These are phyloP conservation scores for Discostella stelligeroides DNA, from an alignment of 108 stramenopile species.

Conservation along the genomic window DNA sequence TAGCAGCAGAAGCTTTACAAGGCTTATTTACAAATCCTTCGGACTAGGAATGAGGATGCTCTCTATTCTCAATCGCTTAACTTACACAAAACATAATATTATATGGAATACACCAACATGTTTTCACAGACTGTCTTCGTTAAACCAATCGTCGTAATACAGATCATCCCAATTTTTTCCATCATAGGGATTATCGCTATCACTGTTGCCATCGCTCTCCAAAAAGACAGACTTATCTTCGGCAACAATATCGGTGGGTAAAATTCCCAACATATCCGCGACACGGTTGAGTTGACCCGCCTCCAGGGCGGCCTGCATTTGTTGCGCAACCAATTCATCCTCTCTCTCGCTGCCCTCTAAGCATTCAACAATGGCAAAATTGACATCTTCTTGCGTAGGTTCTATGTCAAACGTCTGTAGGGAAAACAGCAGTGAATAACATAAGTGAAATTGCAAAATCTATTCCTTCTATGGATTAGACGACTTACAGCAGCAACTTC, in stretches of 20 bases:
- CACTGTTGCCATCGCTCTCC: constrained; percentile 13
- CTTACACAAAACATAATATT: neutral
- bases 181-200: constrained; percentile 48
- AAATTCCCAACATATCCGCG: constrained; percentile 69
- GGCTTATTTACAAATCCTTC: neutral
- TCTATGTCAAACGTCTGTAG: constrained; percentile 75
- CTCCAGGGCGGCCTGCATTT: constrained; percentile 91
- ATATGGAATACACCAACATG: neutral
- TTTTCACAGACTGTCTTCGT: constrained; percentile 40
- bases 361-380: constrained; percentile 86
- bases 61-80: neutral
- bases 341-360: constrained; percentile 88
- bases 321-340: constrained; percentile 87
- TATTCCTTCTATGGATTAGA: neutral
- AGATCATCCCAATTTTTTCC: constrained; percentile 57
- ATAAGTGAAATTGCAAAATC: neutral
- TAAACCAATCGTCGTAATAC: constrained; percentile 47
- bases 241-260: constrained; percentile 31
- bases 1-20: constrained; percentile 12
- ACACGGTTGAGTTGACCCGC: constrained; percentile 85
- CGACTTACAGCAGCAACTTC: constrained; percentile 60
- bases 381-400: constrained; percentile 80
- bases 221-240: constrained; percentile 10
- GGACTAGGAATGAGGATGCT: neutral
- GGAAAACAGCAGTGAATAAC: neutral